Percentiles rank a stretch among this genome's conserved stretches.
These are phyloP conservation scores for Penicillium hordei DNA, from an alignment of 2,329 filamentous ascomycete species.

Conservation along the genomic window DNA sequence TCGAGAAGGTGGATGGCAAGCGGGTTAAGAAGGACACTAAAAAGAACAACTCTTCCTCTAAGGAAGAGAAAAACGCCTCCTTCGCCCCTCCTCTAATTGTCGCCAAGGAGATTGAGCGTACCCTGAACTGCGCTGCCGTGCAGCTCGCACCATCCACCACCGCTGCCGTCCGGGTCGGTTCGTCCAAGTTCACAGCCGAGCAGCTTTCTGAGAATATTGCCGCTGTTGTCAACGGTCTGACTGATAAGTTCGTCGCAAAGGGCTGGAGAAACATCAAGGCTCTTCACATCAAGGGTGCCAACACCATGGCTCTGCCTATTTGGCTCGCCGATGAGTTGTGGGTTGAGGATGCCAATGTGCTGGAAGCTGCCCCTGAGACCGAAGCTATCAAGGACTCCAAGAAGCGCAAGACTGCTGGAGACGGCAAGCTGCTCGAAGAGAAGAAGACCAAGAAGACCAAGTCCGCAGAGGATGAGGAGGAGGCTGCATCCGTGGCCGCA, in stretches of 20 bases:
- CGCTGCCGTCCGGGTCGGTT: conserved; percentile 76
- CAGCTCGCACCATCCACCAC: conserved; percentile 76
- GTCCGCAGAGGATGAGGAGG: conserved; percentile 40
- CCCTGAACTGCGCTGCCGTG: conserved; percentile 74
- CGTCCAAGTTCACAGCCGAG: conserved; percentile 69
- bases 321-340: conserved; percentile 93
- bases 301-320: conserved; percentile 86
- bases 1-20: conserved; percentile 61
- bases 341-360: conserved; percentile 72
- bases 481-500: conserved; percentile 34
- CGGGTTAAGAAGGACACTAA: conserved; percentile 58
- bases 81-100: conserved; percentile 64
- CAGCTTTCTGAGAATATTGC: conserved; percentile 79
- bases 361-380: conserved; percentile 49
- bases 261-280: conserved; percentile 83
- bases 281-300: conserved; percentile 86
- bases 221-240: conserved; percentile 66
- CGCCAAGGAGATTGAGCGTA: conserved; percentile 76
- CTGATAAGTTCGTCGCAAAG: conserved; percentile 78
- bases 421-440: conserved; percentile 34
- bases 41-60: conserved; percentile 41
- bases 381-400: conserved; percentile 53
- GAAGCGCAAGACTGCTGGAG: conserved; percentile 48
- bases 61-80: conserved; percentile 44
- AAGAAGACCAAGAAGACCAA: conserved; percentile 45